Evolutionary conservation across 1,139 yeast species (phyloP).

Genomic region (Geotrichum armillariae): DNA sequence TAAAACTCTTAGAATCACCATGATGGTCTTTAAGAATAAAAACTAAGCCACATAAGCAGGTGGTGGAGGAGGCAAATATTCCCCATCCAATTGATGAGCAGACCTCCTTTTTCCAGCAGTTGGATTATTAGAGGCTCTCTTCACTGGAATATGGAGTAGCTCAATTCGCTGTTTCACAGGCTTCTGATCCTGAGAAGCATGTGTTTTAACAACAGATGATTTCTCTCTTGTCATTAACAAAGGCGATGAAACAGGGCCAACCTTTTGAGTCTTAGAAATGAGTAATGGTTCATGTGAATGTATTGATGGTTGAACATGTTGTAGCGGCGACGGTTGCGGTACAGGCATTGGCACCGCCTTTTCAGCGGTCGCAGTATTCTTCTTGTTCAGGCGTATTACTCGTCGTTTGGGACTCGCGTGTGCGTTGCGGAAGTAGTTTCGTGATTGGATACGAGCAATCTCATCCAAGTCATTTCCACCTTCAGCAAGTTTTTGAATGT

Average conservation of each 20-base stretch:
- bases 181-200: background rate
- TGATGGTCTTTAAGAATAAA: background rate
- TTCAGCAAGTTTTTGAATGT: conserved; percentile 26
- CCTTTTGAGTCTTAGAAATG: background rate
- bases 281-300: background rate
- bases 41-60: conserved; percentile 25
- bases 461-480: conserved; percentile 31
- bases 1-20: too few species aligned
- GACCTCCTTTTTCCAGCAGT: background rate
- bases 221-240: background rate
- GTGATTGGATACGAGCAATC: conserved; percentile 32
- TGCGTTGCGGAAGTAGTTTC: conserved; percentile 28
- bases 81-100: background rate
- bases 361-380: conserved; percentile 5
- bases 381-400: conserved; percentile 31
- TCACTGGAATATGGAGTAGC: conserved; percentile 1
- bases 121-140: background rate
- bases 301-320: background rate
- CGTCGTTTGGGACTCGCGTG: conserved; percentile 36
- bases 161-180: conserved; percentile 19
- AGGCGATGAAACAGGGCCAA: background rate
- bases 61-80: conserved; percentile 21
- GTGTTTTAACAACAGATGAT: background rate
- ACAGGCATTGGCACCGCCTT: conserved; percentile 2
- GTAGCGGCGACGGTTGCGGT: background rate